phyloP scores from a whole-genome alignment of 2,329 filamentous ascomycete genomes.

The Monilinia fructicola region DNA sequence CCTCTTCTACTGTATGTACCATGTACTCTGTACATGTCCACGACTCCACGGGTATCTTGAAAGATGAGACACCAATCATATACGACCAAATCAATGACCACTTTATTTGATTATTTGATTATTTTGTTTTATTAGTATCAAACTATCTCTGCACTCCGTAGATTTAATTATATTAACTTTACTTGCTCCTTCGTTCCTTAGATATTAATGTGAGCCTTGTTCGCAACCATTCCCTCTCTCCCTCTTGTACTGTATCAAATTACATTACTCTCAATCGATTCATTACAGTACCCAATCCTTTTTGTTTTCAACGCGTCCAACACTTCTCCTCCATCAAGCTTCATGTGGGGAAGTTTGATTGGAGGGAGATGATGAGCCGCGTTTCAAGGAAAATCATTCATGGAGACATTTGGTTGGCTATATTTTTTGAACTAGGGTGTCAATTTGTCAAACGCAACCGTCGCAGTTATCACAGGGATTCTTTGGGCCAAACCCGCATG shows the following conservation, averaged over 20 bases:
- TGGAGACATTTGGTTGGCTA: slow-evolving; percentile 21
- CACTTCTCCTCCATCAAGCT: neutral
- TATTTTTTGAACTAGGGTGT: slow-evolving; percentile 3
- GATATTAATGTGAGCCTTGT: neutral
- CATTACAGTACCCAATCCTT: neutral
- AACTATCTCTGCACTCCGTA: too few species aligned
- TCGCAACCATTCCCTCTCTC: neutral
- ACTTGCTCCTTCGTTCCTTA: neutral
- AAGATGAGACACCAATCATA: slow-evolving; percentile 7
- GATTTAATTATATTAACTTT: too few species aligned
- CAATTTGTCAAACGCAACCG: slow-evolving; percentile 21
- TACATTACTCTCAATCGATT: too few species aligned
- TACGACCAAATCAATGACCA: neutral
- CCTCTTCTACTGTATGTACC: too few species aligned
- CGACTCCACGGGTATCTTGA: too few species aligned
- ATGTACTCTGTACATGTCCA: too few species aligned
- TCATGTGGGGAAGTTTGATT: slow-evolving; percentile 27
- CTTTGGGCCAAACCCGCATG: slow-evolving; percentile 5
- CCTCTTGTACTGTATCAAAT: too few species aligned
- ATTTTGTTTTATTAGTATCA: neutral
- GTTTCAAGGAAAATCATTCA: slow-evolving; percentile 29
- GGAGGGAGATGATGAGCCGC: slow-evolving; percentile 27
- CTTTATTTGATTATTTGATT: neutral
- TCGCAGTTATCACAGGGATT: slow-evolving; percentile 22
- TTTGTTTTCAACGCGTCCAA: slow-evolving; percentile 19